These are phyloP conservation scores for Saccharomycodes ludwigii DNA, from an alignment of 805 yeast genomes.

Conservation along the genomic window DNA sequence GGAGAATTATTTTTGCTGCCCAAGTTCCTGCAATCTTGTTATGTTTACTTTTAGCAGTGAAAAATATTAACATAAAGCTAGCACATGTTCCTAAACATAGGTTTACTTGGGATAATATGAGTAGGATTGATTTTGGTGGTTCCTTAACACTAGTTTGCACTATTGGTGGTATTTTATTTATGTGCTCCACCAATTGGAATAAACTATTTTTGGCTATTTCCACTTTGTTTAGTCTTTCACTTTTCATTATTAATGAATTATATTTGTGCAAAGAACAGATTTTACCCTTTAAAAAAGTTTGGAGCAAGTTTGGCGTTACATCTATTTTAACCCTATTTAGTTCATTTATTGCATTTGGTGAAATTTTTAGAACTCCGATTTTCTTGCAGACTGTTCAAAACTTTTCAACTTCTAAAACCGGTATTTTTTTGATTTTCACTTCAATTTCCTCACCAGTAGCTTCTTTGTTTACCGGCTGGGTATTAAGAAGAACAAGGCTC, in stretches of 20 bases:
- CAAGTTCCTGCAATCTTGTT: conserved; percentile 35
- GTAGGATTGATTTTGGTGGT: conserved; percentile 58
- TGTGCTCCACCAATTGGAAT: conserved; percentile 37
- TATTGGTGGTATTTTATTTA: conserved; percentile 31
- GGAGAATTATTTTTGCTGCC: conserved; percentile 45
- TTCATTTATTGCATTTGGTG: conserved; percentile 31
- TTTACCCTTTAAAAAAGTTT: conserved; percentile 42
- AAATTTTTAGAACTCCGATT: conserved; percentile 46
- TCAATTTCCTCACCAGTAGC: conserved; percentile 42
- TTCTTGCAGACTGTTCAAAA: conserved; percentile 41
- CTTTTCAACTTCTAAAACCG: conserved; percentile 40
- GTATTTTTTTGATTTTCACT: conserved; percentile 42
- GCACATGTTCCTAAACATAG: conserved; percentile 39
- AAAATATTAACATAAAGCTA: conserved; percentile 28
- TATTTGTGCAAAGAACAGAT: conserved; percentile 38
- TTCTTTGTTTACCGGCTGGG: conserved; percentile 41
- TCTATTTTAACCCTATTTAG: conserved; percentile 36
- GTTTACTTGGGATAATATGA: conserved; percentile 33
- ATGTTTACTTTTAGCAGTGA: conserved; percentile 27
- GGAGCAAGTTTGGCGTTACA: conserved; percentile 43
- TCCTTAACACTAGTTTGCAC: conserved; percentile 46
- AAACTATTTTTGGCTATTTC: conserved; percentile 25
- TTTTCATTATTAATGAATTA: conserved; percentile 23
- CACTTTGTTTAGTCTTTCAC: conserved; percentile 21
- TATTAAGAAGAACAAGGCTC: conserved; percentile 24